A percentile compares a stretch with the other conserved stretches of the same genome.
Conservation (phyloP, 2,329 filamentous ascomycete species). For the Albifimbria verrucaria region DNA sequence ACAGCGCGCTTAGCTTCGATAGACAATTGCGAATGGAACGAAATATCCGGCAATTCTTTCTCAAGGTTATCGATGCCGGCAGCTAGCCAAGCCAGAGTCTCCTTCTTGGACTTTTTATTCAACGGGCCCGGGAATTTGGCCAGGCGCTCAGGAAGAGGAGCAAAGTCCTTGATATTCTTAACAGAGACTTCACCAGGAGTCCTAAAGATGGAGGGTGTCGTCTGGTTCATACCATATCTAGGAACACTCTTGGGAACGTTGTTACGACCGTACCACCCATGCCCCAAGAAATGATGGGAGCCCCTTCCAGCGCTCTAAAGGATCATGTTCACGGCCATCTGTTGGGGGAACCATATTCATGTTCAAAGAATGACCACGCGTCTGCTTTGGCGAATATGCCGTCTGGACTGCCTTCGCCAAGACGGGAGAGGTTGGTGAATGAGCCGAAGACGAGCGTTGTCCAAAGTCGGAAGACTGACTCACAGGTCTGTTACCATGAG, state of each 20-base stretch:
- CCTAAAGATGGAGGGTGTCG: conserved; percentile 73
- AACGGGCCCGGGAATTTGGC: conserved; percentile 87
- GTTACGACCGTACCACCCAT: conserved; percentile 79
- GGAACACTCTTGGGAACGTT: conserved; percentile 88
- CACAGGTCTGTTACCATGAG: conserved; percentile 34
- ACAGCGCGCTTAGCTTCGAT: conserved; percentile 68
- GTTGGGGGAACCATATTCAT: conserved; percentile 60
- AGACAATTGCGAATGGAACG: conserved; percentile 47
- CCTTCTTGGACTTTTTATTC: conserved; percentile 88
- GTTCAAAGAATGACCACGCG: conserved; percentile 51
- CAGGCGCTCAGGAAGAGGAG: conserved; percentile 68
- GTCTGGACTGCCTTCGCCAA: conserved; percentile 20
- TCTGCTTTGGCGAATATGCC: conserved; percentile 31
- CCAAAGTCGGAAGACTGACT: conserved; percentile 37
- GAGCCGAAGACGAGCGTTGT: conserved; percentile 53
- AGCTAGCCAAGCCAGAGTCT: conserved; percentile 76
- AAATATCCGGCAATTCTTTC: conserved; percentile 47
- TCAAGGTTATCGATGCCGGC: conserved; percentile 74
- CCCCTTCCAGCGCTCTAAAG: conserved; percentile 87
- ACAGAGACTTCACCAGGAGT: conserved; percentile 79
- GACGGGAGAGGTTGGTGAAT: conserved; percentile 38
- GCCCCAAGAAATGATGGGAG: conserved; percentile 83
- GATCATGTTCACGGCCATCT: conserved; percentile 68
- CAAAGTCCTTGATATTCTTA: conserved; percentile 69
- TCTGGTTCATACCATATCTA: conserved; percentile 73